Conservation (phyloP, 73 alveolate genomes). For the Tetrahymena thermophila region DNA sequence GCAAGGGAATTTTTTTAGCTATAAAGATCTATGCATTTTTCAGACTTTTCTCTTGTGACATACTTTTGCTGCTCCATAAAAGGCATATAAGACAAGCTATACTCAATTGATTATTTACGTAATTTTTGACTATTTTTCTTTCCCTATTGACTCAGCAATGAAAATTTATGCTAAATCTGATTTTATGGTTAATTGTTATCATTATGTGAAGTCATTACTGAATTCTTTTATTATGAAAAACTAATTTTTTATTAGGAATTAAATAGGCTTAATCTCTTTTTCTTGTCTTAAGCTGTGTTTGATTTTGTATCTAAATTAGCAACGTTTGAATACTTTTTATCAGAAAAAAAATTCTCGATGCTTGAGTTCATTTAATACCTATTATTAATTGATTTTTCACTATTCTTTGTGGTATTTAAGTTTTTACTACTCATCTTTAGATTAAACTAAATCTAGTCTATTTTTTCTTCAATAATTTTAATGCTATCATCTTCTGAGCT, state of each 20-base stretch:
- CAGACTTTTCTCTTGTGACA: neutral
- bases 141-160: neutral
- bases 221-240: no score
- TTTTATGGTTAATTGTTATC: neutral
- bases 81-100: neutral
- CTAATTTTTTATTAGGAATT: neutral
- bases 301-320: no score
- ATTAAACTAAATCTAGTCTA: neutral
- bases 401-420: neutral
- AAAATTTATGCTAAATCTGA: neutral
- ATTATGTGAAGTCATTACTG: neutral
- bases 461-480: neutral
- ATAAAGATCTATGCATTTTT: neutral
- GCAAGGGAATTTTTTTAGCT: neutral
- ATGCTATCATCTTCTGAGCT: neutral
- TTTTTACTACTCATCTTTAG: neutral
- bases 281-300: neutral
- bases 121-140: neutral
- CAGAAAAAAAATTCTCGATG: neutral
- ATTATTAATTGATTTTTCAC: neutral
- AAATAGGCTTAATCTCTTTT: neutral
- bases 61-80: neutral
- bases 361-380: neutral
- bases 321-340: no score
- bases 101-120: neutral